Evolutionary conservation across 139 green algal species (phyloP).

Genomic region (Chlorella sp.): DNA sequence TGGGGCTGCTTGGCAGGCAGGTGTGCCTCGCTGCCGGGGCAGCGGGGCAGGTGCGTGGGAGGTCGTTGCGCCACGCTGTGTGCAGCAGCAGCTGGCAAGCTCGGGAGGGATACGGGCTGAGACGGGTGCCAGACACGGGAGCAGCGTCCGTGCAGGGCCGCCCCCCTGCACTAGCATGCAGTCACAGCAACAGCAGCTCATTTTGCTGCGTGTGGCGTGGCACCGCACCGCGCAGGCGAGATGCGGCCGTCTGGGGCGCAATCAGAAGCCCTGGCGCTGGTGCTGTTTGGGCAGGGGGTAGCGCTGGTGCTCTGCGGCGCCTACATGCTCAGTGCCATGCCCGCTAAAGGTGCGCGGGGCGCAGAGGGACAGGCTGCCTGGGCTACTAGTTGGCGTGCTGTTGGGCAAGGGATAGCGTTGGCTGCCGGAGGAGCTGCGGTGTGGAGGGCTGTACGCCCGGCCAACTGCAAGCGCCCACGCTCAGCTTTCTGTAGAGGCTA

Average conservation of each 20-base stretch:
- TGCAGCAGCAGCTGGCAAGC: background rate
- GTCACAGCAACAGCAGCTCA: no score
- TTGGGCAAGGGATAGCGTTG: no score
- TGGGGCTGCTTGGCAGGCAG: background rate
- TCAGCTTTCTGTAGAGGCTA: no score
- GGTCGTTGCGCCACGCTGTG: background rate
- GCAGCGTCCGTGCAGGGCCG: no score
- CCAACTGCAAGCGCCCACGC: no score
- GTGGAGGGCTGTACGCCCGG: no score
- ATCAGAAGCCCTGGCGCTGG: background rate
- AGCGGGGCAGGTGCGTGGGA: background rate
- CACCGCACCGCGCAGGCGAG: background rate
- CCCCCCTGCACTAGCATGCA: no score
- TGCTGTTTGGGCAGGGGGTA: background rate
- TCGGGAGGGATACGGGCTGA: background rate
- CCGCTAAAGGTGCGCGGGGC: background rate
- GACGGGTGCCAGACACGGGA: no score
- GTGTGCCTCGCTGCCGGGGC: background rate
- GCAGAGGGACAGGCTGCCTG: no score
- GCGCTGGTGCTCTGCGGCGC: background rate
- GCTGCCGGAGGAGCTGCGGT: no score
- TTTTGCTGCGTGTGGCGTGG: background rate
- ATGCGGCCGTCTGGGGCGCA: background rate
- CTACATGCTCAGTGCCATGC: background rate
- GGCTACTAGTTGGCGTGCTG: no score